phyloP scores from a whole-genome alignment of 2,329 filamentous ascomycete species.

The Ophiocordyceps robertsii region DNA sequence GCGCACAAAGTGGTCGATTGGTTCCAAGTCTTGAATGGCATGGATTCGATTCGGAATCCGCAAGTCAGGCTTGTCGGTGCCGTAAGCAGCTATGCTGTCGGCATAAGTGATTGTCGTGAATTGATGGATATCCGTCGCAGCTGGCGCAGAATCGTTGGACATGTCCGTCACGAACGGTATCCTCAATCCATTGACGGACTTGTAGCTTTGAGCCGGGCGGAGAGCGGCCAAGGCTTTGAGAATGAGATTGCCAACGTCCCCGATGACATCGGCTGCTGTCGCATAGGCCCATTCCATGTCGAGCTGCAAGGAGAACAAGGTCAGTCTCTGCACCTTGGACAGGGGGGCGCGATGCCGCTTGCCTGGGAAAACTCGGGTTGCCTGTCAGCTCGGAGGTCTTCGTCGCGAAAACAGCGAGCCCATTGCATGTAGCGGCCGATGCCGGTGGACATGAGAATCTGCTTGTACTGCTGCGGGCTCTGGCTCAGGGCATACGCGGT shows the following conservation, averaged over 20 bases:
- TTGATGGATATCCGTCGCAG: constrained; percentile 14
- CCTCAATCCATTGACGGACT: constrained; percentile 34
- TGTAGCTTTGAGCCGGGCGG: constrained; percentile 39
- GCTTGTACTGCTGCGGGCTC: constrained; percentile 97
- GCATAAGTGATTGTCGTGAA: constrained; percentile 23
- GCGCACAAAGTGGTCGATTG: constrained; percentile 48
- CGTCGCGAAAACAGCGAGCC: constrained; percentile 88
- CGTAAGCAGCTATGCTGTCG: constrained; percentile 59
- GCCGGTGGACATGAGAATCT: constrained; percentile 88
- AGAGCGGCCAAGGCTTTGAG: constrained; percentile 14
- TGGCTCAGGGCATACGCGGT: constrained; percentile 85
- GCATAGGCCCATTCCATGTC: constrained; percentile 92
- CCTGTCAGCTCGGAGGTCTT: constrained; percentile 80
- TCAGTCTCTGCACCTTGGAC: neutral
- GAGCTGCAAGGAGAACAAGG: constrained; percentile 34
- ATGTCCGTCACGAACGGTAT: constrained; percentile 18
- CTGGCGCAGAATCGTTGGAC: constrained; percentile 2
- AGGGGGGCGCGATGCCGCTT: neutral
- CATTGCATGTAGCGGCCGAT: constrained; percentile 79
- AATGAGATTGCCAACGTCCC: constrained; percentile 22
- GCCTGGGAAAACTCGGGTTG: constrained; percentile 96
- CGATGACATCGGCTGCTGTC: constrained; percentile 26
- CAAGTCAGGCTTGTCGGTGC: constrained; percentile 85
- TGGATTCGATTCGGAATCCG: constrained; percentile 57
- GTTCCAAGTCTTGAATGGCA: constrained; percentile 44